These are phyloP conservation scores for Arachnomyces sp. DNA, from an alignment of 2,329 filamentous ascomycete species.

Conservation along the genomic window DNA sequence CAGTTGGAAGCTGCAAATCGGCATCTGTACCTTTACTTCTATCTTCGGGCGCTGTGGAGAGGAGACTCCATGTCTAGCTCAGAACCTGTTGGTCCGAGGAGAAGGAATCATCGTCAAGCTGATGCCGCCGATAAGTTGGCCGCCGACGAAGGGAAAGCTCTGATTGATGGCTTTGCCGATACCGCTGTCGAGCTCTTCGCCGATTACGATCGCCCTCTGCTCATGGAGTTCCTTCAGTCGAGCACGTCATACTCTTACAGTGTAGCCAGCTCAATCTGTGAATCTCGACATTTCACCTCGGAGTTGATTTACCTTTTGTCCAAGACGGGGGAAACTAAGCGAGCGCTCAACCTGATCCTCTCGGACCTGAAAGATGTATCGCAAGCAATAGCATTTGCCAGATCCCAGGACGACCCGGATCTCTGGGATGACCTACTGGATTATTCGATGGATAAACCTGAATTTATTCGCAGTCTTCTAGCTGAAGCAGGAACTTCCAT, in stretches of 20 bases:
- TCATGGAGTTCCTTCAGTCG: conserved; percentile 80
- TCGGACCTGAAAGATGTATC: conserved; percentile 85
- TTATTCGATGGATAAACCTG: conserved; percentile 96
- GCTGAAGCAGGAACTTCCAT: conserved; percentile 92
- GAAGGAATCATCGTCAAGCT: conserved; percentile 29
- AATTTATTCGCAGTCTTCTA: conserved; percentile 83
- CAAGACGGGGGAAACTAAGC: conserved; percentile 89
- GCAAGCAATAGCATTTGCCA: conserved; percentile 88
- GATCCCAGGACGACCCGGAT: conserved; percentile 83
- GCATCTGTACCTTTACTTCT: conserved; percentile 79
- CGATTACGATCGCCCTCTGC: conserved; percentile 64
- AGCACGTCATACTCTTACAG: conserved; percentile 87
- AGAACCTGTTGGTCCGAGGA: conserved; percentile 23
- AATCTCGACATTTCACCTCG: conserved; percentile 69
- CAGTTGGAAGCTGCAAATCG: conserved; percentile 64
- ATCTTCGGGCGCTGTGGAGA: conserved; percentile 77
- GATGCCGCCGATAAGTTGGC: conserved; percentile 41
- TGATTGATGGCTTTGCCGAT: conserved; percentile 83
- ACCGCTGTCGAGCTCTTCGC: conserved; percentile 80
- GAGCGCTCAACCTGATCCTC: conserved; percentile 85
- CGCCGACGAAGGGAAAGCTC: conserved; percentile 50
- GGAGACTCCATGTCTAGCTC: conserved; percentile 52
- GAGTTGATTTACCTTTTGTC: conserved; percentile 94
- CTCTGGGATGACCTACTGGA: conserved; percentile 91
- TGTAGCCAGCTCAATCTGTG: conserved; percentile 62